These are phyloP conservation scores for Neocucurbitaria cava DNA, from an alignment of 2,329 filamentous ascomycete species.

Conservation along the genomic window DNA sequence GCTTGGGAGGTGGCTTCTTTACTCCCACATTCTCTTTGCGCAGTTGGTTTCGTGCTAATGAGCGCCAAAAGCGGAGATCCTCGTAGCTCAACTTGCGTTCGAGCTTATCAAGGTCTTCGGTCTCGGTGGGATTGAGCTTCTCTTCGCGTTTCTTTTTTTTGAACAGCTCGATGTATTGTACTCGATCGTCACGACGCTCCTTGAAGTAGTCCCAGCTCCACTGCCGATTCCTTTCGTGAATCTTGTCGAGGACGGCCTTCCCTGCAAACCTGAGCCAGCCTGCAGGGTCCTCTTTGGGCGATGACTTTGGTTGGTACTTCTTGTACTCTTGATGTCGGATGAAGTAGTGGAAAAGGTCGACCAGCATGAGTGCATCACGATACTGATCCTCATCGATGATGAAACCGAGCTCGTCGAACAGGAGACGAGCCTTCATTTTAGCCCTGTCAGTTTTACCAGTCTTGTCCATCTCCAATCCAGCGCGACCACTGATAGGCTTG, in stretches of 20 bases:
- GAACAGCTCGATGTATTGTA: constrained; percentile 90
- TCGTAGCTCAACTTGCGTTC: constrained; percentile 93
- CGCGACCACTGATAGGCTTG: constrained; percentile 92
- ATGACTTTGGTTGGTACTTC: constrained; percentile 83
- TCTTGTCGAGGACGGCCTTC: constrained; percentile 87
- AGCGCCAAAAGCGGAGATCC: constrained; percentile 96
- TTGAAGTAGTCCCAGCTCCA: constrained; percentile 98
- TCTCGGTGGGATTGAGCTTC: constrained; percentile 71
- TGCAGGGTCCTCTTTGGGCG: constrained; percentile 85
- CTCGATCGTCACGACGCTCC: constrained; percentile 88
- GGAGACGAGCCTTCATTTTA: constrained; percentile 85
- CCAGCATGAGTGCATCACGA: constrained; percentile 95
- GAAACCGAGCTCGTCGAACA: constrained; percentile 97
- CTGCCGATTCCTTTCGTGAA: constrained; percentile 88
- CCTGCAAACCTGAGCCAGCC: constrained; percentile 95
- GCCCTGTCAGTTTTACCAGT: constrained; percentile 79
- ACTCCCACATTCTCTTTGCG: constrained; percentile 93
- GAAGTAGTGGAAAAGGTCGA: constrained; percentile 98
- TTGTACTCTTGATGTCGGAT: constrained; percentile 98
- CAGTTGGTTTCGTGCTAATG: constrained; percentile 88
- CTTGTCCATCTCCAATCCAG: constrained; percentile 94
- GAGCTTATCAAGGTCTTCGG: constrained; percentile 73
- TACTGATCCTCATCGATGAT: constrained; percentile 99
- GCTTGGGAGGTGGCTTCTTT: constrained; percentile 76
- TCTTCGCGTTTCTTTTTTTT: constrained; percentile 85